Base-by-base conservation (phyloP, 495 filamentous ascomycete species). In the Tuber indicum region DNA sequence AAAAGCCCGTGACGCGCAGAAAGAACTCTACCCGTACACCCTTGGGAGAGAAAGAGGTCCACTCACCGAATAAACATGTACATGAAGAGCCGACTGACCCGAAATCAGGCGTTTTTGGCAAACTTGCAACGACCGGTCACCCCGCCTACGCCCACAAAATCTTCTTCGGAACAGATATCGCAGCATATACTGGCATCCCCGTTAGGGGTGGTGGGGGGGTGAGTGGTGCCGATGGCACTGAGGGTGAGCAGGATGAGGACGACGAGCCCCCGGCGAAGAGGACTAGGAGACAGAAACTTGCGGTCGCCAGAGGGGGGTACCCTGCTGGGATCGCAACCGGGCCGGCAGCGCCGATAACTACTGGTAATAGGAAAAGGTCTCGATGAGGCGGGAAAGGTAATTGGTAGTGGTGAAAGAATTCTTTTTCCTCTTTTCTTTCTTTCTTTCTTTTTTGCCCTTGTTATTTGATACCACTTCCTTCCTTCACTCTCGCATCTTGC, bases 1-100 rank as follows among this genome's bases (percentile, higher is more conserved):
- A 89, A 21, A 87, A 88, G 36, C 46, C 70, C 2, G 75, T 77
- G 19, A 42, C 72, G 9, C 52, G 72, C 17, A 49, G 46, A 17
- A 72, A 70, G 66, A 66, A 42, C 47, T 70, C 44, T 41, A 73
- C 69, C 32, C 73, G 81, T 14, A 58, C 52, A 14, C 82, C 81
- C n/a, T 74, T 83, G n/a, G 76, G 81, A 4, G 78, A 82, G 66
- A 83, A 83, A 70, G 76, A 83, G 74, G 78, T 83, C 45, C 39
- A 77, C 72, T 78, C 77, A 62, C 81, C 81, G 8, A 76, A 78
- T 16, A 80, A 82, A 58, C 77, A 75, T 52, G n/a, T 73, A 19
- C 47, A 74, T 46, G 45, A 62, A 32, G 74, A 79, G 49, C 58
- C 39, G 71, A 47, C 44, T 45, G 45, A 52, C 49, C 75, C 41